Conservation (phyloP, 2,329 filamentous ascomycete species). For the Talaromyces pinophilus region DNA sequence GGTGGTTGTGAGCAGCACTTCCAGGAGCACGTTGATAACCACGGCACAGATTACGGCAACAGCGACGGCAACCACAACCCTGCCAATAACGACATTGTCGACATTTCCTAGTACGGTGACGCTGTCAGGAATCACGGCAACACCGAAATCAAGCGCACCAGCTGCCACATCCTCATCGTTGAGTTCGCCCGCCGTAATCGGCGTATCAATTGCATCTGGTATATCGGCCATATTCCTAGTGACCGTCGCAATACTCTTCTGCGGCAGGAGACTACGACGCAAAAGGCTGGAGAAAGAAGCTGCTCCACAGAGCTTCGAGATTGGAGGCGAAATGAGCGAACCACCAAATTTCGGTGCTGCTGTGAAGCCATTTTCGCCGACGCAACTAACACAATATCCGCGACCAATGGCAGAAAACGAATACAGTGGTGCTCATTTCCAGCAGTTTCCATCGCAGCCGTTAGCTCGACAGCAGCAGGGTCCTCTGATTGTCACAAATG, state of each 20-base stretch:
- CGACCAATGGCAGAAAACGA: not conserved
- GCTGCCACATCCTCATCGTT: conserved; percentile 25
- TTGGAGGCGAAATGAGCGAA: conserved; percentile 43
- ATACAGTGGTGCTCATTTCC: conserved; percentile 22
- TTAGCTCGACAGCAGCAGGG: conserved; percentile 11
- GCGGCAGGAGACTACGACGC: conserved; percentile 33
- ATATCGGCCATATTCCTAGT: conserved; percentile 39
- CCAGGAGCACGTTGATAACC: not conserved
- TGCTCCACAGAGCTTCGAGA: conserved; percentile 39
- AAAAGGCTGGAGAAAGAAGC: conserved; percentile 28
- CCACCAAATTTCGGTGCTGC: conserved; percentile 34
- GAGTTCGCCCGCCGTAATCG: conserved; percentile 37
- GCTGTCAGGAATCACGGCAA: not conserved
- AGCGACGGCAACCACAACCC: not conserved
- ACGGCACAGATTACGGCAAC: not conserved
- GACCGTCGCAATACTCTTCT: conserved; percentile 36
- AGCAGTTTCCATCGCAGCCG: conserved; percentile 25
- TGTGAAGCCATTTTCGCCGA: conserved; percentile 12
- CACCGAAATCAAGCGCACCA: not conserved
- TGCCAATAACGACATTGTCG: conserved; percentile 3
- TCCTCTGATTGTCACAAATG: conserved; percentile 25
- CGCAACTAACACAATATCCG: not conserved
- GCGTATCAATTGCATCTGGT: conserved; percentile 40
- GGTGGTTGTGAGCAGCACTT: not conserved
- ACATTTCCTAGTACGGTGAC: not conserved